Base-by-base conservation (phyloP, 495 filamentous ascomycete genomes). In the Jackrogersella multiformis region DNA sequence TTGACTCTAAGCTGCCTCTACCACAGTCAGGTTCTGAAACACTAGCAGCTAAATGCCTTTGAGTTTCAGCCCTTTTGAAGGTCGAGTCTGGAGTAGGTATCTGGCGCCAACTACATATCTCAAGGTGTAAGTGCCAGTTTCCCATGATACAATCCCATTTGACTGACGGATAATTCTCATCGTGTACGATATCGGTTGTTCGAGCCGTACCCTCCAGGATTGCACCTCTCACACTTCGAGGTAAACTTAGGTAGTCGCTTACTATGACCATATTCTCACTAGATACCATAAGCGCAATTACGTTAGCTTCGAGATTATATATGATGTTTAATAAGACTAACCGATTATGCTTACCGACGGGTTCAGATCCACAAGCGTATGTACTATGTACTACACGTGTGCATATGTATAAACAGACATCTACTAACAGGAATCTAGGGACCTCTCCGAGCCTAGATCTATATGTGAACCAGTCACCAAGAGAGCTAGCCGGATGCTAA, bases 51-150 rank as follows among this genome's bases (percentile, higher is more conserved):
- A 57, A 65, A 52, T 66, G 67, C 45, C 51, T 58, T n/a, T 57
- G 52, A n/a, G 67, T 70, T 70, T 70, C 67, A 70, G 67, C 67
- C 67, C 61, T 70, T 30, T 65, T 46, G 20, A 30, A 46, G 12
- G 56, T 48, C 56, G 45, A 54, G 28, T 65, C 36, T 52, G 15
- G 42, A 38, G 21, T n/a, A n/a, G n/a, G n/a, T 26, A 56, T 32
- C 51, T 49, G 30, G 49, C 61, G 66, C 49, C 56, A 30, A 35
- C 51, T 18, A 51, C 41, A n/a, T n/a, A n/a, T n/a, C 56, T 52
- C 36, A 42, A 30, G 15, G 49, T n/a, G 23, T 56, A 24, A 39
- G 36, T 32, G 45, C 45, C 34, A 46, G 36, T 18, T 48, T 7
- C 46, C n/a, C 42, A 36, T 61, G 39, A 61, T 52, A 42, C 42